Conservation (phyloP, 2,329 filamentous ascomycete genomes). For the Pseudonectria buxi region DNA sequence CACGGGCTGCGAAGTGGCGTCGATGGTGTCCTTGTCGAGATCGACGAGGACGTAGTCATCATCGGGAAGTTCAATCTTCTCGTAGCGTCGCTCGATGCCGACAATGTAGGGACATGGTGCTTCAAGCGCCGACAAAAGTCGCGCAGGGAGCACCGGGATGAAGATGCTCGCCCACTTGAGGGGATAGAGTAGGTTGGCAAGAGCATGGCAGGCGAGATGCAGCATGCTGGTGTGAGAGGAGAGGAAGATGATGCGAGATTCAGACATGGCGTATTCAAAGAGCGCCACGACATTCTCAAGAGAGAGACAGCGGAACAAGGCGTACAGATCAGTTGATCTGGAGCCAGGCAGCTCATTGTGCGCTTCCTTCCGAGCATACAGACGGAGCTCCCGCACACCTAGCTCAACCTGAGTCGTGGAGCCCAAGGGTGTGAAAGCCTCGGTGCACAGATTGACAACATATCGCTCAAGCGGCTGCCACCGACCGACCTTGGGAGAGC, state of each 20-base stretch:
- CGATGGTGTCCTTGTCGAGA: constrained; percentile 83
- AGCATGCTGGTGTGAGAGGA: constrained; percentile 97
- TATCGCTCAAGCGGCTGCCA: constrained; percentile 98
- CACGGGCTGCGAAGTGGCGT: constrained; percentile 71
- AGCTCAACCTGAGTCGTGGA: constrained; percentile 96
- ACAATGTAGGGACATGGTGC: constrained; percentile 97
- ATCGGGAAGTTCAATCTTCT: constrained; percentile 76
- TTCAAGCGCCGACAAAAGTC: constrained; percentile 83
- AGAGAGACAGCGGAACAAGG: constrained; percentile 82
- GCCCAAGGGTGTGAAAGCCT: constrained; percentile 83
- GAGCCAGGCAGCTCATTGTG: constrained; percentile 88
- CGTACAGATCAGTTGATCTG: constrained; percentile 85
- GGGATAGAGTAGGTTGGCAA: constrained; percentile 80
- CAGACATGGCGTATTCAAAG: constrained; percentile 86
- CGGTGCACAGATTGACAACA: constrained; percentile 92
- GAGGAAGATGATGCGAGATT: constrained; percentile 91
- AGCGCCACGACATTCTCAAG: constrained; percentile 88
- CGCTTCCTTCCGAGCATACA: constrained; percentile 91
- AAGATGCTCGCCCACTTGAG: constrained; percentile 91
- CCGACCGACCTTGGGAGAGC: constrained; percentile 81
- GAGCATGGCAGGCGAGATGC: constrained; percentile 82
- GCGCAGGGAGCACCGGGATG: constrained; percentile 82
- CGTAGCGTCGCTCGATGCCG: constrained; percentile 88
- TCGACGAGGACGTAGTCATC: constrained; percentile 96
- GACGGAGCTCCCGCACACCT: constrained; percentile 76